phyloP scores from a whole-genome alignment of 73 alveolate species.

The Tetrahymena malaccensis region DNA sequence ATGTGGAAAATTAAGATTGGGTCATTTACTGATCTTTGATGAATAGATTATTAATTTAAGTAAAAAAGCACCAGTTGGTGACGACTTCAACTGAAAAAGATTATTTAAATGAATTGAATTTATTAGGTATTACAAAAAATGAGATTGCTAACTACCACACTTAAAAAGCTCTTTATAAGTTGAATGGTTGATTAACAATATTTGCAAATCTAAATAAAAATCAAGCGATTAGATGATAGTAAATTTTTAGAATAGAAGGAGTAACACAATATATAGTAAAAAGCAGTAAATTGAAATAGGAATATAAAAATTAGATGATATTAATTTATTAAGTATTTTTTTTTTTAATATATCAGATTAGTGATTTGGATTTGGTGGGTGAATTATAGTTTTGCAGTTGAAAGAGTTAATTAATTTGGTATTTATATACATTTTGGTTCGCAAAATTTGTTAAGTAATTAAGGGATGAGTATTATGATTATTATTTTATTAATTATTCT shows the following conservation, averaged over 20 bases:
- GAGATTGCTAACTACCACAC: too few relatives aligned
- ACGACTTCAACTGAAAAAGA: neutral
- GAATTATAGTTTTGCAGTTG: neutral
- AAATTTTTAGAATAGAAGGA: neutral
- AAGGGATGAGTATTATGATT: neutral
- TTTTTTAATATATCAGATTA: neutral
- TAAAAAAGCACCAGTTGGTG: neutral
- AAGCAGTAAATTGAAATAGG: neutral
- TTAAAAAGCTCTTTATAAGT: too few relatives aligned
- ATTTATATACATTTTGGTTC: neutral
- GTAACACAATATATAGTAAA: neutral
- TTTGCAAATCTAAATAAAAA: too few relatives aligned
- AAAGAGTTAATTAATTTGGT: neutral
- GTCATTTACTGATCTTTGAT: neutral
- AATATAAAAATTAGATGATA: neutral
- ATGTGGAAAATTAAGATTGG: neutral
- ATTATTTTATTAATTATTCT: too few relatives aligned
- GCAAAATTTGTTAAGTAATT: neutral
- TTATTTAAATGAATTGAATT: too few relatives aligned
- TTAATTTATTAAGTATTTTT: too few relatives aligned
- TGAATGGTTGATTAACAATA: too few relatives aligned
- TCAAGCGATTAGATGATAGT: too few relatives aligned
- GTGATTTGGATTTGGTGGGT: neutral
- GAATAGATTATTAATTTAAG: neutral
- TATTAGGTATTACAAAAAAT: neutral